Base-by-base conservation (phyloP, 2,329 filamentous ascomycete genomes). In the Coccinonectria pachysandricola region DNA sequence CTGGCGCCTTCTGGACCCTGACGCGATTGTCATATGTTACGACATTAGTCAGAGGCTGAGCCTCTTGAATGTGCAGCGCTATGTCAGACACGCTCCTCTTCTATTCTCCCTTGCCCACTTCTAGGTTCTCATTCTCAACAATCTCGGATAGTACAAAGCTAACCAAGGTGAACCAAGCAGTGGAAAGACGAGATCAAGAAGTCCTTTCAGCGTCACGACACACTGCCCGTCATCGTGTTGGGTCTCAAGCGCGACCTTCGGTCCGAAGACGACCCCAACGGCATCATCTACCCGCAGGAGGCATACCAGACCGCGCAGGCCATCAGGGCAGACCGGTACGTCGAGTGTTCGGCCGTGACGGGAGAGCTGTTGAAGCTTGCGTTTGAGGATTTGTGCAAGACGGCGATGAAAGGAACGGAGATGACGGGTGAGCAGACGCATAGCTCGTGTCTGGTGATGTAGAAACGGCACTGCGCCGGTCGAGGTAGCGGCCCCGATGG, bases 301-400 rank as follows among this genome's bases (percentile, higher is more conserved):
- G 72, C 60, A 2, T 71, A 73, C 42, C 59, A 59, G 14, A 47
- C 64, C 26, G 64, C 72, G 12, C 70, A 75, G 42, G 61, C 65
- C 37, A 60, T 77, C 59, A 56, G 72, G 27, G 70, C 63, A 23
- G 73, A 78, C 49, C 68, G 66, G 36, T 78, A 77, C 40, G 64
- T 75, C 46, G 73, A 78, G 42, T 78, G 72, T 50, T 75, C 71
- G 2, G 70, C 72, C 6, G 53, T 65, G 24, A 74, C 69, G 4
- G 72, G 72, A 10, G 70, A 75, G 52, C 57, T 77, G 27, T 45
- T 76, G 22, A 56, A 60, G 38, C 53, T 68, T 40, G 67, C 65
- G 5, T 72, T 75, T 42, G 68, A 76, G 45, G 72, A 77, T 45
- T 63, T 77, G 12, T 75, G 68, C 48, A 60, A 52, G 24, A 72